phyloP scores from a whole-genome alignment of 2,329 filamentous ascomycete species.

The Alternaria incomplexa region DNA sequence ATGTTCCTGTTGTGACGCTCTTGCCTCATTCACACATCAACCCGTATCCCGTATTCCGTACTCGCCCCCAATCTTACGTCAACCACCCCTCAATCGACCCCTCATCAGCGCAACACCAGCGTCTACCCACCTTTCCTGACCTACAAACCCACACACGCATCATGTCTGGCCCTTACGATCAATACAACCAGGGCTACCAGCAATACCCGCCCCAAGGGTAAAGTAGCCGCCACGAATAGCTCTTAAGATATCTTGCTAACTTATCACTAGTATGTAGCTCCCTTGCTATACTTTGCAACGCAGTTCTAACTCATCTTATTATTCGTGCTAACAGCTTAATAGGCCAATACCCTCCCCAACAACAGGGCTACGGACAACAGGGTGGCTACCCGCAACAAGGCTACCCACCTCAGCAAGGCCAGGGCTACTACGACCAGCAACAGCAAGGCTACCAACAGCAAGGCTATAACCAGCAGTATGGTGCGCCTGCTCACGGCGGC shows the following conservation, averaged over 20 bases:
- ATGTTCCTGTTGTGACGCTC: conserved; percentile 10
- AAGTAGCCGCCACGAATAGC: no score
- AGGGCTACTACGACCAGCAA: conserved; percentile 44
- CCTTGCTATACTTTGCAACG: no score
- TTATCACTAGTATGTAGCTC: no score
- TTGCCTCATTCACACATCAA: conserved; percentile 15
- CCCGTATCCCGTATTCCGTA: conserved; percentile 8
- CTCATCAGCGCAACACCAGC: conserved; percentile 10
- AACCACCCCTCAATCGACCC: conserved; percentile 19
- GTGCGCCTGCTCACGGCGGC: conserved; percentile 56
- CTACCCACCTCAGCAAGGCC: conserved; percentile 34
- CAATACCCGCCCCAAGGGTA: conserved; percentile 46
- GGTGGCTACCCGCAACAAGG: conserved; percentile 37
- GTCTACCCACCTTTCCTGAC: not conserved
- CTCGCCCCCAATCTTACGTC: conserved; percentile 17
- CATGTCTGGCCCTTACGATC: conserved; percentile 62
- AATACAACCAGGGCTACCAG: conserved; percentile 48
- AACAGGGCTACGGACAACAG: conserved; percentile 42
- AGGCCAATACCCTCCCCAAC: conserved; percentile 38
- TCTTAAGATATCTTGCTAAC: no score
- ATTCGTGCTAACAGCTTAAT: no score
- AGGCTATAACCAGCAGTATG: conserved; percentile 47
- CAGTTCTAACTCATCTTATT: no score
- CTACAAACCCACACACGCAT: conserved; percentile 18
- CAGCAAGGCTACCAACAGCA: conserved; percentile 40